Base-by-base conservation (phyloP, 768 basidiomycete species). In the Terana coerulea region DNA sequence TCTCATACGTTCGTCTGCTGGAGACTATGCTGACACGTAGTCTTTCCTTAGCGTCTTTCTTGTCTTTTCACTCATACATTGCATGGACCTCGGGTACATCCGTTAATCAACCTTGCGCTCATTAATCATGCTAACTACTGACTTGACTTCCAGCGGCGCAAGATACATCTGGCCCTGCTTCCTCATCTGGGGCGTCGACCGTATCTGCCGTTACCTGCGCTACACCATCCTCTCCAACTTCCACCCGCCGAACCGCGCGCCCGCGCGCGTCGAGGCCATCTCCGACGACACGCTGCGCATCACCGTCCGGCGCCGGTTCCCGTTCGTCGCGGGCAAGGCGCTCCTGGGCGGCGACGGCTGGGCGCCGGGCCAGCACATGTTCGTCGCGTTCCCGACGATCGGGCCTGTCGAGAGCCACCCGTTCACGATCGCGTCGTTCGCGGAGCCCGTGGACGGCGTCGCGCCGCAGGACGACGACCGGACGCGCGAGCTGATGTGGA, bases 351-450 rank as follows among this genome's bases (percentile, higher is more conserved):
- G 34, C 34, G 26, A 24, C 67, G 64, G 73, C 65, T 78, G 77
- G 76, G 67, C 49, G 17, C 69, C 76, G n/a, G 77, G 77, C 14
- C 75, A 78, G 56, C 75, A 76, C 52, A 74, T 73, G 41, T 78
- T 76, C 60, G 57, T 78, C 51, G 72, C 69, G 19, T 59, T 78
- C 45, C 77, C 76, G 6, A 65, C 70, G 3, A 65, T 78, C 49
- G 75, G 74, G 59, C 74, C 74, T 7, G 67, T 69, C n/a, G 73
- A 78, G 62, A 71, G 73, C 17, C 76, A 78, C 58, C 77, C 77
- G 26, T 78, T 78, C 62, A 76, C 74, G 10, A 76, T 78, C 53
- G 70, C 74, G 24, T 75, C 65, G 57, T 67, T 75, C 33, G 68
- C 71, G 31, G 67, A 66, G 36, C 31, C 46, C 21, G 17, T 47